These are phyloP conservation scores for Colletotrichum sp. DNA, from an alignment of 2,329 filamentous ascomycete species.

Conservation along the genomic window DNA sequence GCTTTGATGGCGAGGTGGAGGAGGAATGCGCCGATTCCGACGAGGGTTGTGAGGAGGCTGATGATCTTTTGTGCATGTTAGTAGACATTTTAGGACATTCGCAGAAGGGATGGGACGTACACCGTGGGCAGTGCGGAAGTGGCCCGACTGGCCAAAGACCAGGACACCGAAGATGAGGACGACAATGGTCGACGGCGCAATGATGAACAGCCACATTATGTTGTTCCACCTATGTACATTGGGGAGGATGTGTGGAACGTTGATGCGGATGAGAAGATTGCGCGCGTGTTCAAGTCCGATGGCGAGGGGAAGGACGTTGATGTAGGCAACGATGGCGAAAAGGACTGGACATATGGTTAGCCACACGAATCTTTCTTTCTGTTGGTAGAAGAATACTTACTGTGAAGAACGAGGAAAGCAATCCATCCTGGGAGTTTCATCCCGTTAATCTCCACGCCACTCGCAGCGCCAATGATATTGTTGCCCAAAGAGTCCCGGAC, in stretches of 20 bases:
- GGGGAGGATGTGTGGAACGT: conserved; percentile 24
- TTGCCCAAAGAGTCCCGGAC: conserved; percentile 24
- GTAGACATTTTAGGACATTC: neutral
- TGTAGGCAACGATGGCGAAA: conserved; percentile 27
- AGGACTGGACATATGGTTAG: conserved; percentile 20
- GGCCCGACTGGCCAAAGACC: conserved; percentile 22
- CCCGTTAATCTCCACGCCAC: conserved; percentile 22
- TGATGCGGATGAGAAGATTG: conserved; percentile 28
- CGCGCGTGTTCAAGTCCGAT: conserved; percentile 30
- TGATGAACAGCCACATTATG: conserved; percentile 29
- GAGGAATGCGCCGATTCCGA: conserved; percentile 26
- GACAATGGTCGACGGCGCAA: conserved; percentile 28
- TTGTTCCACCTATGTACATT: conserved; percentile 27
- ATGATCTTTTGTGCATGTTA: conserved; percentile 26
- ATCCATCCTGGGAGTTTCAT: conserved; percentile 21
- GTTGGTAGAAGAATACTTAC: conserved; percentile 15
- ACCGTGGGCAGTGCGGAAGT: conserved; percentile 33
- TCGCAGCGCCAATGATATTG: conserved; percentile 21
- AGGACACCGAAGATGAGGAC: conserved; percentile 32
- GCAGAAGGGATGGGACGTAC: conserved; percentile 23
- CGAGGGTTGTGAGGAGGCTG: conserved; percentile 29
- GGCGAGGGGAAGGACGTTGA: conserved; percentile 30
- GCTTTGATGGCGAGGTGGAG: conserved; percentile 30
- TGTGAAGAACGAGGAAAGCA: conserved; percentile 28
- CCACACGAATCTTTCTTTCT: neutral